These are phyloP conservation scores for Triticum timopheevii DNA, from an alignment of 176 grass and related monocot genomes.

Conservation along the genomic window DNA sequence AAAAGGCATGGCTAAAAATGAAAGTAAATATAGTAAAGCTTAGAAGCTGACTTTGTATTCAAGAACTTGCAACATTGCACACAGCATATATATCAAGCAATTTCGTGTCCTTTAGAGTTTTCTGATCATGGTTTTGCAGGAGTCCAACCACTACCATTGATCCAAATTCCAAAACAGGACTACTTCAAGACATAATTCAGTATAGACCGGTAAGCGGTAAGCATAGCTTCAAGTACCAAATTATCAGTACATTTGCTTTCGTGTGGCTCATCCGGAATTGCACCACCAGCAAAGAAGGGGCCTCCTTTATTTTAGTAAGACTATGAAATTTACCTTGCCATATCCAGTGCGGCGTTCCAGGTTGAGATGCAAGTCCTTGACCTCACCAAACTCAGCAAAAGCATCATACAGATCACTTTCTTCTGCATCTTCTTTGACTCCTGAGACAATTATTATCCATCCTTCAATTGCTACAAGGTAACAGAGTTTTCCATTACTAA, in stretches of 20 bases:
- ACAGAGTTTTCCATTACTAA: constrained; percentile 10
- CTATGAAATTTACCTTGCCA: constrained; percentile 50
- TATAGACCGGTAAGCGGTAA: neutral
- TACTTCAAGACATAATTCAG: neutral
- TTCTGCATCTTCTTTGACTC: constrained; percentile 56
- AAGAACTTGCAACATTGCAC: neutral
- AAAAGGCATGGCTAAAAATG: neutral
- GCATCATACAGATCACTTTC: constrained; percentile 49
- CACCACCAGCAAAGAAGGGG: neutral
- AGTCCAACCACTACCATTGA: neutral
- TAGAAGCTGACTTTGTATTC: constrained; percentile 3
- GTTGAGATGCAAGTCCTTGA: constrained; percentile 61
- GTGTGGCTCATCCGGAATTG: neutral
- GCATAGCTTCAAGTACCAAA: neutral
- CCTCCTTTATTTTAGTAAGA: neutral
- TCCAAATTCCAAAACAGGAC: constrained; percentile 7
- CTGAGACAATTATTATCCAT: constrained; percentile 53
- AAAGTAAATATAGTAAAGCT: neutral
- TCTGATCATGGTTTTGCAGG: neutral
- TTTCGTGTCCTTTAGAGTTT: neutral
- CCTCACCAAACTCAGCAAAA: constrained; percentile 56
- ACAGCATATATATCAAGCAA: neutral
- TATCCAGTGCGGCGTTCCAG: constrained; percentile 55
- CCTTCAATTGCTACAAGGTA: constrained; percentile 50
- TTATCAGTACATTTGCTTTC: neutral